phyloP scores from a whole-genome alignment of 1,284 basidiomycete genomes.

The Cyathus pygmaeus region DNA sequence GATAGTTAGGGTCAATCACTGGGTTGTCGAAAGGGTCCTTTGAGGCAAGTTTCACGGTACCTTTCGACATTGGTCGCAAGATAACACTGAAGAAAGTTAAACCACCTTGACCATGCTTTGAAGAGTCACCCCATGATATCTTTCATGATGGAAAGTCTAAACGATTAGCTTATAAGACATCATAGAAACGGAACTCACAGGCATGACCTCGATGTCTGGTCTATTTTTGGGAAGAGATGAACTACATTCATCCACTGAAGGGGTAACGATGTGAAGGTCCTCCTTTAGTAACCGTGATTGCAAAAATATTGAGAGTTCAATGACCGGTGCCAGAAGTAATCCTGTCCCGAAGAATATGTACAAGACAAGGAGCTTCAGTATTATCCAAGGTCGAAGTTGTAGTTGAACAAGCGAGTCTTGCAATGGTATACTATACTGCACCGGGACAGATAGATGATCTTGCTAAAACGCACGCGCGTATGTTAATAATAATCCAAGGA shows the following conservation, averaged over 20 bases:
- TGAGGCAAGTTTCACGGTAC: neutral
- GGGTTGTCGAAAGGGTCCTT: neutral
- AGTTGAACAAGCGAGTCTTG: conserved; percentile 29
- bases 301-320: conserved; percentile 15
- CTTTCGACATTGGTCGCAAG: neutral
- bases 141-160: neutral
- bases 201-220: conserved; percentile 40
- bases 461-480: conserved; percentile 20
- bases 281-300: conserved; percentile 2
- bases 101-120: neutral
- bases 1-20: neutral
- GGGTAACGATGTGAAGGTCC: neutral
- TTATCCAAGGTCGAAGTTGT: conserved; percentile 17
- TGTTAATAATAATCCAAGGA: neutral
- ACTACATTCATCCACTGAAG: conserved; percentile 2
- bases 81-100: neutral
- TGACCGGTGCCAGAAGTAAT: conserved; percentile 9
- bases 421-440: conserved; percentile 29
- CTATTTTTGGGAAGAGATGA: conserved; percentile 16
- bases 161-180: neutral
- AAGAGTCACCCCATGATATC: neutral
- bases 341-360: conserved; percentile 20
- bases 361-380: conserved; percentile 15
- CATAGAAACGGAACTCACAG: neutral
- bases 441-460: conserved; percentile 38